These are phyloP conservation scores for Pseudogymnoascus sp. DNA, from an alignment of 2,329 filamentous ascomycete genomes.

Conservation along the genomic window DNA sequence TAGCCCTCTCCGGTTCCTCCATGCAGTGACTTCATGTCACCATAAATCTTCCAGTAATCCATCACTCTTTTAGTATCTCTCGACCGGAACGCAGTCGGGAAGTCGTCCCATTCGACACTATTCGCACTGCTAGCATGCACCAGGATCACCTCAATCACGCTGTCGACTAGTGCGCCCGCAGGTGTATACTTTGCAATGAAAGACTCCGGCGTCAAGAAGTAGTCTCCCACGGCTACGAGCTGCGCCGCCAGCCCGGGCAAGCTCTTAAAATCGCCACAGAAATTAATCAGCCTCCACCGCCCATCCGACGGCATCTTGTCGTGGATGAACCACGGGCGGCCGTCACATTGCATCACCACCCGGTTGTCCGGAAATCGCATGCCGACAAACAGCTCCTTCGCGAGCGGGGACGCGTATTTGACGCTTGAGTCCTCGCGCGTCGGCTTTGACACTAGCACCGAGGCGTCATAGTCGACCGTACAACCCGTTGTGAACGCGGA, in stretches of 20 bases:
- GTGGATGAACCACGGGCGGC: slow-evolving; percentile 51
- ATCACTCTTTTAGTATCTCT: slow-evolving; percentile 39
- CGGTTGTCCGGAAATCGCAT: slow-evolving; percentile 52
- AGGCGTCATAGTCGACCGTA: slow-evolving; percentile 48
- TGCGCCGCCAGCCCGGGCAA: slow-evolving; percentile 33
- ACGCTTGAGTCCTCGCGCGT: slow-evolving; percentile 39
- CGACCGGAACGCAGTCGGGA: slow-evolving; percentile 39
- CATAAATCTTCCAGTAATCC: slow-evolving; percentile 48
- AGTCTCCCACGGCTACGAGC: slow-evolving; percentile 39
- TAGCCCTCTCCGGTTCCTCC: slow-evolving; percentile 38
- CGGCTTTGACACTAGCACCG: slow-evolving; percentile 45
- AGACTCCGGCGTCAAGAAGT: slow-evolving; percentile 29
- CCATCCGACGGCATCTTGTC: slow-evolving; percentile 47
- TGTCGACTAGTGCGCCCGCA: slow-evolving; percentile 31
- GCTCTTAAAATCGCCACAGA: slow-evolving; percentile 47
- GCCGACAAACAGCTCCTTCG: slow-evolving; percentile 32
- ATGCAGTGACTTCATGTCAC: slow-evolving; percentile 44
- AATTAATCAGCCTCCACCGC: slow-evolving; percentile 50
- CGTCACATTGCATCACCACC: slow-evolving; percentile 50
- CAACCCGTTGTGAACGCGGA: slow-evolving; percentile 49
- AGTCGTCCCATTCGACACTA: slow-evolving; percentile 40
- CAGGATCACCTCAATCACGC: slow-evolving; percentile 50
- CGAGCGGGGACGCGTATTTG: slow-evolving; percentile 13
- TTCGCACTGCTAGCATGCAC: slow-evolving; percentile 45
- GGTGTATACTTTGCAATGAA: slow-evolving; percentile 40